Evolutionary conservation across 1,284 basidiomycete genomes (phyloP).

Genomic region (Cystobasidiaceae sp.): DNA sequence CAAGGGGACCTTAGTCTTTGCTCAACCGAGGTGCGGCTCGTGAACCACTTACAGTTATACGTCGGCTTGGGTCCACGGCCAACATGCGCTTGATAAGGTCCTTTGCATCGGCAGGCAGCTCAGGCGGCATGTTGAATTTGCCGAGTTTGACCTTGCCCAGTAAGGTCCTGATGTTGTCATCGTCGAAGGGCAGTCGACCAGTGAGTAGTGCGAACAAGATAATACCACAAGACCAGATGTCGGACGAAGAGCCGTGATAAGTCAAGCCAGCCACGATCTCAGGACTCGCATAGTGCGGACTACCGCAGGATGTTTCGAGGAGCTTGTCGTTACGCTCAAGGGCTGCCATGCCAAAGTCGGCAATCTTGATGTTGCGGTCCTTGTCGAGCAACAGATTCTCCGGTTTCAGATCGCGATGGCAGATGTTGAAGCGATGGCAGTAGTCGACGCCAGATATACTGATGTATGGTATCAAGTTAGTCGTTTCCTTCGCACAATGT

Average conservation of each 20-base stretch:
- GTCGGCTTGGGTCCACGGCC: constrained; percentile 67
- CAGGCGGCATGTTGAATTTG: constrained; percentile 71
- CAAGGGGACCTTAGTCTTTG: neutral
- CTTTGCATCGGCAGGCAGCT: constrained; percentile 69
- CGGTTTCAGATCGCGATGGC: constrained; percentile 94
- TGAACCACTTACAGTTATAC: constrained; percentile 67
- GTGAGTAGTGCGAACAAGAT: constrained; percentile 87
- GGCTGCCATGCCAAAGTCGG: constrained; percentile 95
- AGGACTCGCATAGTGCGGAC: constrained; percentile 95
- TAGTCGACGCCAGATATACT: constrained; percentile 84
- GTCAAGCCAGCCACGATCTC: constrained; percentile 90
- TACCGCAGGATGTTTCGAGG: constrained; percentile 93
- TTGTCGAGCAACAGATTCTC: constrained; percentile 88
- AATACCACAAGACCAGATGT: constrained; percentile 98
- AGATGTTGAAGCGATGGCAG: constrained; percentile 94
- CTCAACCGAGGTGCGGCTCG: neutral
- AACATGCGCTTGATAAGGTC: constrained; percentile 86
- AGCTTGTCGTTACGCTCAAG: constrained; percentile 50
- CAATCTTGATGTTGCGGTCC: constrained; percentile 86
- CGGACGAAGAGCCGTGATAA: constrained; percentile 83
- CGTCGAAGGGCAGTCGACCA: constrained; percentile 91
- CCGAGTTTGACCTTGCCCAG: constrained; percentile 81
- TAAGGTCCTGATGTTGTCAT: constrained; percentile 67
- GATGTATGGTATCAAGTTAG: neutral
- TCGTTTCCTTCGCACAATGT: neutral